Percentiles rank a stretch among this genome's conserved stretches.
Conservation (phyloP, 2,329 filamentous ascomycete genomes). For the Sporothrix mexicana region DNA sequence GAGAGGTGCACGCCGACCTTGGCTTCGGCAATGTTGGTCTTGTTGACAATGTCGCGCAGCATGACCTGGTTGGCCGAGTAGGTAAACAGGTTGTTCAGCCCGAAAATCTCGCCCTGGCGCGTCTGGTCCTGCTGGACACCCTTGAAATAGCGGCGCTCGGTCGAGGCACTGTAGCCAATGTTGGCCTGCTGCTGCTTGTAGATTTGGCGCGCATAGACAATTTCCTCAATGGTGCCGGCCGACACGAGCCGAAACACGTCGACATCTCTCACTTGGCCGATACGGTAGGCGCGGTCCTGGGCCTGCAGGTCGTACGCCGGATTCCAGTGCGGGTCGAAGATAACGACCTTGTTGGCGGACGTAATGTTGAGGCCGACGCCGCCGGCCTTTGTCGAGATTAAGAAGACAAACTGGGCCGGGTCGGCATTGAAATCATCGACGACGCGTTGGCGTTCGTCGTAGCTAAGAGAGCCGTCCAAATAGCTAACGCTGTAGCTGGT, state of each 20-base stretch:
- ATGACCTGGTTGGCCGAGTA: slow-evolving; percentile 81
- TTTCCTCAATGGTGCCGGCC: slow-evolving; percentile 92
- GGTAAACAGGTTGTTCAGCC: slow-evolving; percentile 82
- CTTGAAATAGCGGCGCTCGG: slow-evolving; percentile 92
- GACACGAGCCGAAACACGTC: slow-evolving; percentile 94
- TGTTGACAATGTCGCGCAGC: slow-evolving; percentile 94
- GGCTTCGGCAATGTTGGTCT: slow-evolving; percentile 95
- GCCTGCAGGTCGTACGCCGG: slow-evolving; percentile 93
- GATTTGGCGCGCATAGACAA: slow-evolving; percentile 94
- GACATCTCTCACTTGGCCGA: slow-evolving; percentile 89
- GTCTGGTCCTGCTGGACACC: slow-evolving; percentile 84
- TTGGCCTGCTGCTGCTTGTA: slow-evolving; percentile 99
- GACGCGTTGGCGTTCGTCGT: slow-evolving; percentile 78
- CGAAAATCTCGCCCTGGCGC: slow-evolving; percentile 93
- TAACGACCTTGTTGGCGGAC: slow-evolving; percentile 96
- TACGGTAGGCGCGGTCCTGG: slow-evolving; percentile 94
- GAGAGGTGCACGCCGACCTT: slow-evolving; percentile 81
- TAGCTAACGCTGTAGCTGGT: slow-evolving; percentile 93
- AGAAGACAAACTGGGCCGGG: slow-evolving; percentile 85
- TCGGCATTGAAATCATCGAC: slow-evolving; percentile 94
- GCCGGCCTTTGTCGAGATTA: slow-evolving; percentile 92
- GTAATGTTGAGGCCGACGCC: slow-evolving; percentile 96
- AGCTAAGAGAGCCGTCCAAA: slow-evolving; percentile 81
- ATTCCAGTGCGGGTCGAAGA: slow-evolving; percentile 98
- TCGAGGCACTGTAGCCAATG: slow-evolving; percentile 92